phyloP scores from a whole-genome alignment of 192 early-diverging fungal genomes.

The Neocallimastix lanati region DNA sequence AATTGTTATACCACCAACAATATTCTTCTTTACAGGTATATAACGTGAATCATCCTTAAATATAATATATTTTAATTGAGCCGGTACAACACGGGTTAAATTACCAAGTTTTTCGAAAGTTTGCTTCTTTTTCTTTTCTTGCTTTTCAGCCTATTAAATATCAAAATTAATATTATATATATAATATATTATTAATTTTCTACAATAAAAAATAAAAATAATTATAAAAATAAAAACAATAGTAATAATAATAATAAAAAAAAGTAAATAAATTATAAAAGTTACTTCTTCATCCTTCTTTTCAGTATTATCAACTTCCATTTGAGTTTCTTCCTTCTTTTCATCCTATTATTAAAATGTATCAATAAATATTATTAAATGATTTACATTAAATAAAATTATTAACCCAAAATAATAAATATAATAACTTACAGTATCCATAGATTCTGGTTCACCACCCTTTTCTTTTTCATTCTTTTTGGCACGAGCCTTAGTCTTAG shows the following conservation, averaged over 20 bases:
- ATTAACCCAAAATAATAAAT: no score
- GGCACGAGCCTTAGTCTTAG: slow-evolving; percentile 69
- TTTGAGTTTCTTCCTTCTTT: slow-evolving; percentile 20
- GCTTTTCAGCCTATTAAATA: slow-evolving; percentile 18
- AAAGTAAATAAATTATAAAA: no score
- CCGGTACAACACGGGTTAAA: slow-evolving; percentile 68
- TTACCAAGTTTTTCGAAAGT: slow-evolving; percentile 64
- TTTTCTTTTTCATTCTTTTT: slow-evolving; percentile 67
- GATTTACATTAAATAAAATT: no score
- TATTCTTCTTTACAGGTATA: slow-evolving; percentile 64
- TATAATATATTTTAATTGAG: slow-evolving; percentile 68
- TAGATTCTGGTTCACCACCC: slow-evolving; percentile 12
- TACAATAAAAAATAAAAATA: no score
- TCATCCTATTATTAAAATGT: slow-evolving; percentile 11
- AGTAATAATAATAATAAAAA: neutral
- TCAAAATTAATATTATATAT: no score
- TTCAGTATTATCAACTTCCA: slow-evolving; percentile 12
- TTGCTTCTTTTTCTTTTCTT: slow-evolving; percentile 57
- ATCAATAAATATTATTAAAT: no score
- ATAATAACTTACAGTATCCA: slow-evolving; percentile 4
- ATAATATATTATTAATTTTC: no score
- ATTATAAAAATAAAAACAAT: slow-evolving; percentile 2
- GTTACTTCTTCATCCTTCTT: slow-evolving; percentile 29
- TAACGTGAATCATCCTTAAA: slow-evolving; percentile 76
- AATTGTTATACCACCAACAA: slow-evolving; percentile 71